phyloP scores from a whole-genome alignment of 305 asterid genomes.

The Solanum hybrid region DNA sequence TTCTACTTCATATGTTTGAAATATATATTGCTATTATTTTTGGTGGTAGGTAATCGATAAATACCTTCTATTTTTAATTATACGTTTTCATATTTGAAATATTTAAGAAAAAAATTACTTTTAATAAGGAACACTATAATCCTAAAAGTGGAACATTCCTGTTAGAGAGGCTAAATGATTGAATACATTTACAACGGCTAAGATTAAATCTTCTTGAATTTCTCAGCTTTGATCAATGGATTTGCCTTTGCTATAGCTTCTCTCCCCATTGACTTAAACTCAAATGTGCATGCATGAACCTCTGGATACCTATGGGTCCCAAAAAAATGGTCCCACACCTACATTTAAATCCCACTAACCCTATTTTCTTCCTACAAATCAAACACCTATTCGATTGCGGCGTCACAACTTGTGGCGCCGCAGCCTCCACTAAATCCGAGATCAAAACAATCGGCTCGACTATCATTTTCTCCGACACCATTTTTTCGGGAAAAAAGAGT shows the following conservation, averaged over 20 bases:
- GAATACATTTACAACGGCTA: constrained; percentile 8
- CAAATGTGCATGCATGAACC: constrained; percentile 58
- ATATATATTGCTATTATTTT: no score
- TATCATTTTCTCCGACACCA: neutral
- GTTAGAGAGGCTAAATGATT: no score
- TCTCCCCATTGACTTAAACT: constrained; percentile 64
- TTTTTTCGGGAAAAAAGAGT: constrained; percentile 1
- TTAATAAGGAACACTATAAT: no score
- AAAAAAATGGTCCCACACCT: constrained; percentile 62
- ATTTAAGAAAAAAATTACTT: no score
- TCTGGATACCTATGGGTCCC: constrained; percentile 87
- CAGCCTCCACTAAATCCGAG: neutral
- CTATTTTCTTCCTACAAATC: constrained; percentile 59
- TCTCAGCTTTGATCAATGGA: constrained; percentile 55
- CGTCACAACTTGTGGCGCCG: neutral
- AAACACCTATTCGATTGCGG: constrained; percentile 44
- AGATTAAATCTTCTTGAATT: constrained; percentile 58
- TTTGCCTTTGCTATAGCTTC: constrained; percentile 82
- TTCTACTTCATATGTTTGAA: no score
- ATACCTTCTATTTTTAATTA: no score
- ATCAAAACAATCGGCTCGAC: neutral
- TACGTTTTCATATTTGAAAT: no score
- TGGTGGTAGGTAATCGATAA: no score
- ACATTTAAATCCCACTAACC: constrained; percentile 70
- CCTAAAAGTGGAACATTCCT: no score